These are phyloP conservation scores for Aureobasidium zeae DNA, from an alignment of 2,329 filamentous ascomycete genomes.

Conservation along the genomic window DNA sequence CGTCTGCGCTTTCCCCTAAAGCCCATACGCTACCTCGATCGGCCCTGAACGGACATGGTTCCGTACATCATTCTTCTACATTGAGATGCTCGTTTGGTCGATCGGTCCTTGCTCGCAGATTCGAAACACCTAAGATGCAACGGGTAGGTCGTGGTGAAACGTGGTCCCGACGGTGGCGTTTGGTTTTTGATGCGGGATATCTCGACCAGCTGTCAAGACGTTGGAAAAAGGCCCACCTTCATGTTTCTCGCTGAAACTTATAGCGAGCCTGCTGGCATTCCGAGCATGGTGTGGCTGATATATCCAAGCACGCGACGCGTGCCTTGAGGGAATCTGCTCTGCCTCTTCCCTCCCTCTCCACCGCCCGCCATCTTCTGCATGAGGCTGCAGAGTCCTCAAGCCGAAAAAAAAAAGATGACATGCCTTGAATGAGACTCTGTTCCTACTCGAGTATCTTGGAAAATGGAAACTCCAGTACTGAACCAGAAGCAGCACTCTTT, in stretches of 20 bases:
- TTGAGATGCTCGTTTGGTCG: too few relatives aligned
- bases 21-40: too few relatives aligned
- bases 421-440: slow-evolving; percentile 1
- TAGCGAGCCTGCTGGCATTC: slow-evolving; percentile 2
- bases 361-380: slow-evolving; percentile 5
- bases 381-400: background rate
- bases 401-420: slow-evolving; percentile 1
- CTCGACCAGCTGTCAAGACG: background rate
- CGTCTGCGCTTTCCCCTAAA: too few relatives aligned
- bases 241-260: background rate
- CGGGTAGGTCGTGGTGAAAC: slow-evolving; percentile 4
- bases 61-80: too few relatives aligned
- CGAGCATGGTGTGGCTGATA: background rate
- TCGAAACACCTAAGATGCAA: background rate
- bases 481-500: slow-evolving; percentile 3
- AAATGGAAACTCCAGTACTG: slow-evolving; percentile 2
- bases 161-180: background rate
- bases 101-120: too few relatives aligned
- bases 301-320: slow-evolving; percentile 9
- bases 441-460: too few relatives aligned
- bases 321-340: slow-evolving; percentile 9
- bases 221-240: background rate
- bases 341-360: slow-evolving; percentile 6
- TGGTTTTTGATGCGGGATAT: background rate
- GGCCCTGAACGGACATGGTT: too few relatives aligned